phyloP scores from a whole-genome alignment of 140 eudicot genomes.

The Oenanthe javanica region DNA sequence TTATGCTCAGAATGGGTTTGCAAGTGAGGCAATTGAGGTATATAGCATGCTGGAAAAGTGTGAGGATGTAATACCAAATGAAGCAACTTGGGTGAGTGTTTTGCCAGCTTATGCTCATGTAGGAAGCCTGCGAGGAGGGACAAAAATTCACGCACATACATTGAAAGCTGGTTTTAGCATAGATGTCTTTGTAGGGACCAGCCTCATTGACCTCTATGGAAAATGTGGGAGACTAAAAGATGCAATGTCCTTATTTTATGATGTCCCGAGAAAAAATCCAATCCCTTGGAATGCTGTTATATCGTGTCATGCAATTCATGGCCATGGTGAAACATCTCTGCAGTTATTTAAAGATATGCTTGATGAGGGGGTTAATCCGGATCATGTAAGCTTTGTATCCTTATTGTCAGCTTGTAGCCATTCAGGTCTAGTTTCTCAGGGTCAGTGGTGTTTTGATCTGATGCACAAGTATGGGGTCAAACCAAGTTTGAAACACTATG shows the following conservation, averaged over 20 bases:
- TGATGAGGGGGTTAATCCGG: conserved; percentile 59
- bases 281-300: conserved; percentile 87
- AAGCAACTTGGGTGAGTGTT: conserved; percentile 81
- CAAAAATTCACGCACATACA: conserved; percentile 48
- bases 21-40: conserved; percentile 73
- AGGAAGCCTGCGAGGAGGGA: conserved; percentile 82
- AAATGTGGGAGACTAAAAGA: conserved; percentile 77
- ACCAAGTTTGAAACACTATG: conserved; percentile 73
- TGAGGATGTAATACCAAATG: conserved; percentile 40
- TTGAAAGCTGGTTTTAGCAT: conserved; percentile 37
- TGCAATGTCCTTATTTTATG: conserved; percentile 57
- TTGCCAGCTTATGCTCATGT: conserved; percentile 89
- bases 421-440: conserved; percentile 70
- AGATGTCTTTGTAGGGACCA: conserved; percentile 69
- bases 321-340: conserved; percentile 58
- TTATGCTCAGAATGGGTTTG: conserved; percentile 84
- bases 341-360: conserved; percentile 52
- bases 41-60: conserved; percentile 38
- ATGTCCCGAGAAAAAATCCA: conserved; percentile 47
- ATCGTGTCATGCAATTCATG: conserved; percentile 74
- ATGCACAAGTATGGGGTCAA: conserved; percentile 67
- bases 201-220: conserved; percentile 77
- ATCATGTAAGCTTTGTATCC: conserved; percentile 63
- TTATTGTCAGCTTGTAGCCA: conserved; percentile 83
- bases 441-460: conserved; percentile 46